Conservation (phyloP, 1,284 basidiomycete species). For the Rhizoctonia solani region DNA sequence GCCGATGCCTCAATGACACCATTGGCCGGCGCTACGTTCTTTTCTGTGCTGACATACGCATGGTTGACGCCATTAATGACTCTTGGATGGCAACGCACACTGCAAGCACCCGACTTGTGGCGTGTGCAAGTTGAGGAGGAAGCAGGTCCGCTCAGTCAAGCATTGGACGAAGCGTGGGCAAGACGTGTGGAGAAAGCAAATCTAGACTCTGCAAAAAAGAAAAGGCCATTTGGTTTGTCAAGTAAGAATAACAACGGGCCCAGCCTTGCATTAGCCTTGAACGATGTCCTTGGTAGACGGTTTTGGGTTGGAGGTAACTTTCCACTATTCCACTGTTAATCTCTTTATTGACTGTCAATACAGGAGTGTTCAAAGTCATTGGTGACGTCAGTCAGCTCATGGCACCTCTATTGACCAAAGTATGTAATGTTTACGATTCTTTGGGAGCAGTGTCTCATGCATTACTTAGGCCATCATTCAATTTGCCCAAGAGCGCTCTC, state of each 20-base stretch:
- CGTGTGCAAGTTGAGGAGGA: constrained; percentile 62
- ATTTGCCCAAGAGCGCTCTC: constrained; percentile 14
- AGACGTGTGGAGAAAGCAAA: constrained; percentile 53
- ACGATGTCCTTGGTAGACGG: constrained; percentile 66
- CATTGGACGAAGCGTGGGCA: constrained; percentile 57
- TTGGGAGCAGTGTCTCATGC: neutral
- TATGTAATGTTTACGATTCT: constrained; percentile 39
- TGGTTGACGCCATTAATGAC: constrained; percentile 76
- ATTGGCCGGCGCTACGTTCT: constrained; percentile 58
- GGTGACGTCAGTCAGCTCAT: constrained; percentile 59
- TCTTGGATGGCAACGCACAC: constrained; percentile 68
- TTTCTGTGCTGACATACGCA: constrained; percentile 63
- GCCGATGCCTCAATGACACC: constrained; percentile 64
- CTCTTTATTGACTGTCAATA: neutral
- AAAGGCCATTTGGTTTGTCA: constrained; percentile 37
- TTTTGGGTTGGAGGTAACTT: constrained; percentile 71
- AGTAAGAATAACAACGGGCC: constrained; percentile 48
- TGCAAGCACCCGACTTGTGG: constrained; percentile 76
- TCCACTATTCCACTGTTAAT: neutral
- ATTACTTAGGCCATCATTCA: constrained; percentile 12
- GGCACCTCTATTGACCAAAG: constrained; percentile 67
- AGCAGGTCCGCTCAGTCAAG: constrained; percentile 55
- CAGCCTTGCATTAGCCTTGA: constrained; percentile 68
- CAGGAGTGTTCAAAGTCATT: constrained; percentile 49
- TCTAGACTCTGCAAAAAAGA: constrained; percentile 54